Evolutionary conservation across 805 yeast species (phyloP).

Genomic region (Novakomyces olei): DNA sequence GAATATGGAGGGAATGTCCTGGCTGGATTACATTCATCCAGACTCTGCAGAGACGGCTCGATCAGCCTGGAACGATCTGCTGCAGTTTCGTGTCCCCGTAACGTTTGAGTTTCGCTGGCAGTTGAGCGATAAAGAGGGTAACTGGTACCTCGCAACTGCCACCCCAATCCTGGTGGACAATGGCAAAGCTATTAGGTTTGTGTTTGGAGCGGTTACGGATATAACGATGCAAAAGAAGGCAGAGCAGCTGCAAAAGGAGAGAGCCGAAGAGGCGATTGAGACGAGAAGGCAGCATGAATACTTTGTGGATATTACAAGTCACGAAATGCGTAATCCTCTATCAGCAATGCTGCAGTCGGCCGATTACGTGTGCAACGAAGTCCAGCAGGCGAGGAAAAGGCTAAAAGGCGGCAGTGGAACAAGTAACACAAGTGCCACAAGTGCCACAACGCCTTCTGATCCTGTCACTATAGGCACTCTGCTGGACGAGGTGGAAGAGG

Average conservation of each 20-base stretch:
- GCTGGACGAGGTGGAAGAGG: conserved; percentile 60
- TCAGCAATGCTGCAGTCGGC: conserved; percentile 94
- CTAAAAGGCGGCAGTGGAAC: conserved; percentile 23
- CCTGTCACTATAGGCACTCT: conserved; percentile 62
- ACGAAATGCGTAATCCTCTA: conserved; percentile 83
- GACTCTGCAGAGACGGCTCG: conserved; percentile 9
- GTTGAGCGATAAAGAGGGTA: conserved; percentile 4
- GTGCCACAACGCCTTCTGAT: conserved; percentile 59
- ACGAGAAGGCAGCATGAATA: conserved; percentile 10
- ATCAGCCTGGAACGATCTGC: conserved; percentile 9
- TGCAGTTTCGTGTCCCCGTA: conserved; percentile 8
- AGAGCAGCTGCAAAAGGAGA: conserved; percentile 9
- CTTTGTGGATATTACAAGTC: conserved; percentile 77
- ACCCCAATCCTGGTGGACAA: conserved; percentile 9
- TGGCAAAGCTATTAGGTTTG: conserved; percentile 5
- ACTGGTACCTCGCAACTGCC: conserved; percentile 9
- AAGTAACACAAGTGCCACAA: conserved; percentile 39
- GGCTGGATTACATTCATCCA: conserved; percentile 11
- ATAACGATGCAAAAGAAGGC: conserved; percentile 9
- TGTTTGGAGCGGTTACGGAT: conserved; percentile 10
- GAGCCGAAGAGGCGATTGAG: conserved; percentile 11
- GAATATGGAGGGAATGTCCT: conserved; percentile 8
- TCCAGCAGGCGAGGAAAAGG: no score
- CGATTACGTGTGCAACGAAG: conserved; percentile 75
- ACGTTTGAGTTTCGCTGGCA: conserved; percentile 10